Percentiles rank a stretch among this genome's conserved stretches.
Conservation (phyloP, 176 grass and related monocot species). For the Hyparrhenia diplandra region DNA sequence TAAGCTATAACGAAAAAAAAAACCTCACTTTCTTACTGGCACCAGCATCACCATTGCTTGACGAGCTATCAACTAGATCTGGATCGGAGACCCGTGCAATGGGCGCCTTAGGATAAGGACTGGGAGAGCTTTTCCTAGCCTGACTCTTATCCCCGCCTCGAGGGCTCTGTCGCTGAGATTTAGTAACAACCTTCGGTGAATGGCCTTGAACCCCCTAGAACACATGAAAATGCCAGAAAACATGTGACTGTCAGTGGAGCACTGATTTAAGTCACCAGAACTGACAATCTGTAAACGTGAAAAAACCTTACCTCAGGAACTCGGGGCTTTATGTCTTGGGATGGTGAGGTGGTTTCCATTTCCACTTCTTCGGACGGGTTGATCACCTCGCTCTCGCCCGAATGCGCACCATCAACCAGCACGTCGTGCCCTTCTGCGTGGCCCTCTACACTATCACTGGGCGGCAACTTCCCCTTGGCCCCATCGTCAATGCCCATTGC, state of each 20-base stretch:
- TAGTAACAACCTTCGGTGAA: slow-evolving; percentile 30
- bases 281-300: not conserved
- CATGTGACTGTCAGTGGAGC: not conserved
- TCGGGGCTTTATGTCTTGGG: slow-evolving; percentile 12
- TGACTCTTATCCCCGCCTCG: slow-evolving; percentile 33
- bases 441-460: not conserved
- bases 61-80: slow-evolving; percentile 42
- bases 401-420: slow-evolving; percentile 37
- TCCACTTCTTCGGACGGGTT: slow-evolving; percentile 46
- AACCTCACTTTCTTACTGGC: slow-evolving; percentile 38
- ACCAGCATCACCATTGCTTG: slow-evolving; percentile 26
- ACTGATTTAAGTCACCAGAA: not conserved
- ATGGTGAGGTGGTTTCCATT: slow-evolving; percentile 44
- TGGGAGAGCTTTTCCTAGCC: slow-evolving; percentile 26
- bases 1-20: not conserved
- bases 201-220: slow-evolving; percentile 34
- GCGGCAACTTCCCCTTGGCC: not conserved
- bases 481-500: slow-evolving; percentile 26
- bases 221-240: slow-evolving; percentile 15
- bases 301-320: slow-evolving; percentile 34
- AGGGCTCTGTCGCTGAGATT: slow-evolving; percentile 36
- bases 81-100: slow-evolving; percentile 43
- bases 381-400: slow-evolving; percentile 56
- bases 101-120: slow-evolving; percentile 30
- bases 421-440: slow-evolving; percentile 5